Evolutionary conservation across 2,329 filamentous ascomycete species (phyloP), one percentile per base, ranked within the genome.

Genomic region (Purpureocillium lavendulum): DNA sequence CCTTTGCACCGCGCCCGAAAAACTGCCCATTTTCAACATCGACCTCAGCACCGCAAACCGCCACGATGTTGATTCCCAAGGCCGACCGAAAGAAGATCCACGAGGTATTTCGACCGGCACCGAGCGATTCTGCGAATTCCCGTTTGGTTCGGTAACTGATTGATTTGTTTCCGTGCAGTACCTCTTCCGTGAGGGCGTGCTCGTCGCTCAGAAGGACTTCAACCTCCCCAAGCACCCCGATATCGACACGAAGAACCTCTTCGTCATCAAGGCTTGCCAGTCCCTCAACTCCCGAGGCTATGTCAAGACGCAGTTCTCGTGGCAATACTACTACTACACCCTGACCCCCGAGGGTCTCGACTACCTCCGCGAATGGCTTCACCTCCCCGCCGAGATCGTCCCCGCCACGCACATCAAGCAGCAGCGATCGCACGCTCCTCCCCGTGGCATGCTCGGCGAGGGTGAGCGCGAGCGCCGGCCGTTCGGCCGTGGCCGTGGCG

Each of bases 321-420:
- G 88, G 88, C 88, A 95, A 75, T 95, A 89, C 81, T 95, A 97
- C 84, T 98, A 98, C 86, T 98, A 98, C 84, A 96, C 92, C 72
- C 84, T 98, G 72, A 96, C 90, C 69, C 87, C 89, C 65, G 89
- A 97, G 80, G 92, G 92, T 75, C 90, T 98, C 69, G 90, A 97
- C 78, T 98, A 98, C 82, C 89, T 98, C 70, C 90, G 92, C 67
- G 92, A 98, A 80, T 98, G 92, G 92, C 89, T 98, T 60, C 92
- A 98, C 76, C 85, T 98, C 61, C 92, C 92, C 62, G 89, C 92
- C 67, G 92, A 98, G 82, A 96, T 98, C 66, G 92, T 98, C 56
- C 92, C 92, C 59, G 88, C 94, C 63, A 98, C 92, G 63, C 92
- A 98, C 84, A 97, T 98, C 77, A 98, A 98, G 87, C 89, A 96